Evolutionary conservation across 495 filamentous ascomycete species (phyloP).

Genomic region (Jackrogersella multiformis): DNA sequence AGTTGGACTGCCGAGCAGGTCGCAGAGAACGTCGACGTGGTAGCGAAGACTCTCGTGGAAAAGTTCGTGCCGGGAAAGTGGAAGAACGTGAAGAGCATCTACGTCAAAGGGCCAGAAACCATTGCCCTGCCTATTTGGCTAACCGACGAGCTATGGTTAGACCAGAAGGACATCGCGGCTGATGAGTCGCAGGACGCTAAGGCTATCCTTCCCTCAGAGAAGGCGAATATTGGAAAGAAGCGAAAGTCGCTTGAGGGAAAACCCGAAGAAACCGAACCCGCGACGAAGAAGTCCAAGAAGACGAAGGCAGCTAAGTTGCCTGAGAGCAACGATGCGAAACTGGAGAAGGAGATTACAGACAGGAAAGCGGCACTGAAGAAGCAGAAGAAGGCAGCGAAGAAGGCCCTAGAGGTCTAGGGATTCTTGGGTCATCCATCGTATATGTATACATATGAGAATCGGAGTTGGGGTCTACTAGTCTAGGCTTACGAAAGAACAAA

Average conservation of each 20-base stretch:
- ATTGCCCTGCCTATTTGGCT: conserved; percentile 91
- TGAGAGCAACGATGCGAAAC: conserved; percentile 63
- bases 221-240: conserved; percentile 73
- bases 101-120: conserved; percentile 84
- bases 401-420: conserved; percentile 58
- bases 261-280: conserved; percentile 50
- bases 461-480: conserved; percentile 47
- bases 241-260: conserved; percentile 59
- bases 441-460: conserved; percentile 32
- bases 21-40: conserved; percentile 78
- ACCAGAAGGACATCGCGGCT: conserved; percentile 77
- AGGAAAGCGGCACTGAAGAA: conserved; percentile 68
- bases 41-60: conserved; percentile 72
- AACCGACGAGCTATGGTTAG: conserved; percentile 87
- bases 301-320: conserved; percentile 56
- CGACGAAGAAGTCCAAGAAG: conserved; percentile 62
- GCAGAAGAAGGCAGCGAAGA: conserved; percentile 66
- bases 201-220: conserved; percentile 56
- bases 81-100: conserved; percentile 81
- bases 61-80: conserved; percentile 85
- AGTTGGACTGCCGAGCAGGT: conserved; percentile 78
- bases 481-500: conserved; percentile 26
- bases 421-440: conserved; percentile 7
- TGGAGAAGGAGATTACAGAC: conserved; percentile 66
- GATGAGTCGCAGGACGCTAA: conserved; percentile 63